Conservation (phyloP, 2,329 filamentous ascomycete genomes). For the Cyphellophora europaea region DNA sequence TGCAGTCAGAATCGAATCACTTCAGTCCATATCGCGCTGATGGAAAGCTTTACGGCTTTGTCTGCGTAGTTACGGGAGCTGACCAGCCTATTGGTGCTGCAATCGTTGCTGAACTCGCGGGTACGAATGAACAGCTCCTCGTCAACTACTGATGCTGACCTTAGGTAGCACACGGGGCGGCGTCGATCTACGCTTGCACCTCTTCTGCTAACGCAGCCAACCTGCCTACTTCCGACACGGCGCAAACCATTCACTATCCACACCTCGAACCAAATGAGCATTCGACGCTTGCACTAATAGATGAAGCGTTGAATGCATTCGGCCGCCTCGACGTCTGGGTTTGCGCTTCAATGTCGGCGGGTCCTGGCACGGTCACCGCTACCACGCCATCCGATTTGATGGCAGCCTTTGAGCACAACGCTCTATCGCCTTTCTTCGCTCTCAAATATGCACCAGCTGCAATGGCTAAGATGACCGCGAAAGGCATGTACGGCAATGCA, state of each 20-base stretch:
- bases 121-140: slow-evolving; percentile 25
- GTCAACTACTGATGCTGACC: slow-evolving; percentile 1
- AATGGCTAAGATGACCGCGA: slow-evolving; percentile 49
- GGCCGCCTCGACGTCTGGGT: slow-evolving; percentile 54
- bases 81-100: slow-evolving; percentile 52
- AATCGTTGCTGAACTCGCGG: slow-evolving; percentile 51
- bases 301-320: slow-evolving; percentile 54
- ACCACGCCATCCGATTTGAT: slow-evolving; percentile 49
- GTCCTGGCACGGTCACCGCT: slow-evolving; percentile 46
- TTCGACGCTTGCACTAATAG: slow-evolving; percentile 50
- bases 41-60: slow-evolving; percentile 55
- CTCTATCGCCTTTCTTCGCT: slow-evolving; percentile 54
- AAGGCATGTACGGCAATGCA: slow-evolving; percentile 50
- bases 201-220: slow-evolving; percentile 9
- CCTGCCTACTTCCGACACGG: slow-evolving; percentile 24
- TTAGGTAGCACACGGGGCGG: slow-evolving; percentile 49
- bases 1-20: slow-evolving; percentile 31
- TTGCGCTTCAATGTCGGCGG: slow-evolving; percentile 48
- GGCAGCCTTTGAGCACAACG: slow-evolving; percentile 51
- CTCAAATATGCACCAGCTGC: slow-evolving; percentile 56
- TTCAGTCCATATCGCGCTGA: slow-evolving; percentile 50
- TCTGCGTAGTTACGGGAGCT: slow-evolving; percentile 55
- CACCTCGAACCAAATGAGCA: slow-evolving; percentile 51
- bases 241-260: slow-evolving; percentile 53
- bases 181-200: slow-evolving; percentile 45